A percentile compares a stretch with the other conserved stretches of the same genome.
Evolutionary conservation across 1,284 basidiomycete genomes (phyloP).

Genomic region (Moniliella sp.): DNA sequence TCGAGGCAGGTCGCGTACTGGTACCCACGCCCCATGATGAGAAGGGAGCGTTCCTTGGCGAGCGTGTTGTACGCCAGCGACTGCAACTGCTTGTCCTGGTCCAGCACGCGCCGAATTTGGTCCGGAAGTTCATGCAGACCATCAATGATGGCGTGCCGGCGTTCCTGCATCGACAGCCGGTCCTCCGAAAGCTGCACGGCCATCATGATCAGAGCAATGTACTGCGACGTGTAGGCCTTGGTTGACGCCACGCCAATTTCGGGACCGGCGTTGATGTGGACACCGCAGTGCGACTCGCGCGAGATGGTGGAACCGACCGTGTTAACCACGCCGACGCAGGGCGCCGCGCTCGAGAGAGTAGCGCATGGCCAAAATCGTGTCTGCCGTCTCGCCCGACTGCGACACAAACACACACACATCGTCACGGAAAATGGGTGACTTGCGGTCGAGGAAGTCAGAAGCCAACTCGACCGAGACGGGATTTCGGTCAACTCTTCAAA

Average conservation of each 20-base stretch:
- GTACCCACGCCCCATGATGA: conserved; percentile 95
- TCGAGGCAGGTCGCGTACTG: conserved; percentile 94
- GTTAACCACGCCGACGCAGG: conserved; percentile 83
- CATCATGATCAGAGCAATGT: conserved; percentile 94
- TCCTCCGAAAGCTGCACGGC: conserved; percentile 92
- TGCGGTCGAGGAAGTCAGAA: conserved; percentile 92
- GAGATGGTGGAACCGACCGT: conserved; percentile 94
- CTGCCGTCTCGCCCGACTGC: conserved; percentile 94
- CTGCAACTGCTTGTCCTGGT: conserved; percentile 57
- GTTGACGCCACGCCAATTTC: conserved; percentile 99
- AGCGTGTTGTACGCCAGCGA: conserved; percentile 58
- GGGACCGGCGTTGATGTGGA: conserved; percentile 97
- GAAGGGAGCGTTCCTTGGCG: conserved; percentile 60
- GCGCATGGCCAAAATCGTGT: conserved; percentile 82
- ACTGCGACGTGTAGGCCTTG: conserved; percentile 98
- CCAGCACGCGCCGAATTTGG: conserved; percentile 75
- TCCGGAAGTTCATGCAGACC: conserved; percentile 73
- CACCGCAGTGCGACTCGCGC: conserved; percentile 93
- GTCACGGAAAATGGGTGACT: conserved; percentile 98
- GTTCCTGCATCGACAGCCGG: conserved; percentile 69
- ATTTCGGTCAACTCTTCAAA: conserved; percentile 99
- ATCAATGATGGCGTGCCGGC: conserved; percentile 79
- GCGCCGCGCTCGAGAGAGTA: conserved; percentile 88
- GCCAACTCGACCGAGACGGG: conserved; percentile 78
- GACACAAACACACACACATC: conserved; percentile 91